Percentiles rank a stretch among this genome's conserved stretches.
Evolutionary conservation across 1,284 basidiomycete genomes (phyloP).

Genomic region (Filobasidium uniguttulatum): DNA sequence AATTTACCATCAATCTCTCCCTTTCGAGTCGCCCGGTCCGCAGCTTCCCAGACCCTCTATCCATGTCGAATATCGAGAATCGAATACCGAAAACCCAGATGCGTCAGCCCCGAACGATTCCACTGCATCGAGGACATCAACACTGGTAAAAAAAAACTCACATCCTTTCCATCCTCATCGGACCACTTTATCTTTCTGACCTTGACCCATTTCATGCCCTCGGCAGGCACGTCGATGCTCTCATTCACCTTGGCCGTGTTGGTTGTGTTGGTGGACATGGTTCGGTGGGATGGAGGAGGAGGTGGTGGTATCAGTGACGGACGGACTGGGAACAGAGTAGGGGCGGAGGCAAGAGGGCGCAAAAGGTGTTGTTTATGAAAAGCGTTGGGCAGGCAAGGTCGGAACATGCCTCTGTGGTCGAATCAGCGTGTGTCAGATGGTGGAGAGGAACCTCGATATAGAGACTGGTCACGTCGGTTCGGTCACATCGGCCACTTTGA

Average conservation of each 20-base stretch:
- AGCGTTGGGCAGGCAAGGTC: too few species aligned
- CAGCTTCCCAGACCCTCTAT: conserved; percentile 72
- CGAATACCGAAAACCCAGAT: not conserved
- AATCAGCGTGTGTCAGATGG: too few species aligned
- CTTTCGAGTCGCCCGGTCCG: conserved; percentile 60
- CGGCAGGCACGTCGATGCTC: conserved; percentile 23
- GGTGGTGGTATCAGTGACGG: too few species aligned
- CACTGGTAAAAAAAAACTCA: conserved; percentile 26
- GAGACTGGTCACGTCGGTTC: too few species aligned
- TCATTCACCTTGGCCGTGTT: conserved; percentile 26
- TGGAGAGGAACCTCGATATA: too few species aligned
- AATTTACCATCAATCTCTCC: conserved; percentile 63
- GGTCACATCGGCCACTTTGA: too few species aligned
- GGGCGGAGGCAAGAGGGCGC: too few species aligned
- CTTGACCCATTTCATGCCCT: conserved; percentile 32
- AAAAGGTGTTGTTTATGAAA: too few species aligned
- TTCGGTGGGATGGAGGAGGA: too few species aligned
- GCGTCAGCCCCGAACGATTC: not conserved
- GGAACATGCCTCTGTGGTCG: too few species aligned
- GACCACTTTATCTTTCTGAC: conserved; percentile 47
- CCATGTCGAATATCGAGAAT: too few species aligned
- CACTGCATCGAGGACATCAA: not conserved
- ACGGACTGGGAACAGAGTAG: too few species aligned
- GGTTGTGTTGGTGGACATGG: conserved; percentile 17
- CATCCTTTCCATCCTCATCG: conserved; percentile 60